Base-by-base conservation (phyloP, 2,329 filamentous ascomycete species). In the Colletotrichum acutatum region DNA sequence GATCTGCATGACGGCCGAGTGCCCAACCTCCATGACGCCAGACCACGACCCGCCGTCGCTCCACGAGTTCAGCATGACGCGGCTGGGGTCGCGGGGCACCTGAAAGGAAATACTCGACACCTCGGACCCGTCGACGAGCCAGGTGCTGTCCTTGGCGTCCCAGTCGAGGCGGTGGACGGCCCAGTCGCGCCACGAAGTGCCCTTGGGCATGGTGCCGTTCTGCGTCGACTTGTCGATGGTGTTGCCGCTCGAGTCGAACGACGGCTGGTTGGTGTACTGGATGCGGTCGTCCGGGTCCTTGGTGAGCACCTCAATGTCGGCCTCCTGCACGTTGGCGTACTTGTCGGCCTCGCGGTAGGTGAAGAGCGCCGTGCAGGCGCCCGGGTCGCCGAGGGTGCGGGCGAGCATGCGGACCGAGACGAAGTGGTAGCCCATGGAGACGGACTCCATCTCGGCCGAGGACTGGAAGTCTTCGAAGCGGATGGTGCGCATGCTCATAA, bases 241-340 rank as follows among this genome's bases (percentile, higher is more conserved):
- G 46, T 85, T 80, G 34, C 85, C 86, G 11, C 82, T 78, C 14
- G 81, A 80, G 69, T 82, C 85, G 68, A 87, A 86, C 0, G 87
- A 83, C 0, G 90, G 90, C 78, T 92, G 90, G 78, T 92, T 92
- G 16, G 90, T 91, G 80, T 90, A 91, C 73, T 88, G 86, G 49
- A 89, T 80, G 49, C 79, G 80, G 68, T 84, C 76, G 28, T 77
- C 79, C 1, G 84, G 83, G 69, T 86, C 86, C 30, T 79, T 78
- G 2, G 88, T 89, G 61, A 88, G 81, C 61, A 89, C 82, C 79
- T 90, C 88, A 30, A 90, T 80, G 76, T 90, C 87, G 4, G 86
- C 83, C 77, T 89, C 88, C 72, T 89, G 86, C 16, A 88, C 82
- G 22, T 80, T 69, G 4, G 80, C 78, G 5, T 84, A 79, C 5